Conservation (phyloP, 345 rosid genomes). For the Jatropha curcas region DNA sequence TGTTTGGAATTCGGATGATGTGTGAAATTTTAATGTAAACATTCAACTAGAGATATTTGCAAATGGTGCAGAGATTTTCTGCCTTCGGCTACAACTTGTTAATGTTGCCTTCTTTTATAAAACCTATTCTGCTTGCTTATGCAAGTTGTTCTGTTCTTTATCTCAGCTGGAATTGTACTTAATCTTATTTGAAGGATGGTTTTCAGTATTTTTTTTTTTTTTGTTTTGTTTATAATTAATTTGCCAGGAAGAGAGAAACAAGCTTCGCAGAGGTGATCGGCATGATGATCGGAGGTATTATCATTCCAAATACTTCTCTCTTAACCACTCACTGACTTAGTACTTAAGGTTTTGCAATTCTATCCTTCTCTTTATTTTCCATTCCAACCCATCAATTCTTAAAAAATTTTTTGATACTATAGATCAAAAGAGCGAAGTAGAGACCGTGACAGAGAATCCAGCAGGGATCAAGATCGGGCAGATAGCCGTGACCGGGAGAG, state of each 20-base stretch:
- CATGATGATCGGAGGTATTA: conserved; percentile 52
- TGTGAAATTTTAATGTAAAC: neutral
- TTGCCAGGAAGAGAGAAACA: conserved; percentile 84
- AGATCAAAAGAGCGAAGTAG: conserved; percentile 82
- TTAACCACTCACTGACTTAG: neutral
- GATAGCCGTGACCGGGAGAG: conserved; percentile 75
- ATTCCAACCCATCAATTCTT: neutral
- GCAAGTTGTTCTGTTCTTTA: neutral
- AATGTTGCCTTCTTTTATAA: neutral
- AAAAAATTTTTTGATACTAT: neutral
- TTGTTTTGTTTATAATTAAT: conserved; percentile 25
- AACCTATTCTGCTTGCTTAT: neutral
- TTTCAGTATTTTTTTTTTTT: conserved; percentile 34
- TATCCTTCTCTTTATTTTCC: neutral
- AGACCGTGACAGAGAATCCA: conserved; percentile 56
- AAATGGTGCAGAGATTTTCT: neutral
- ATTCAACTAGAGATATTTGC: neutral
- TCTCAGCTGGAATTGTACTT: conserved; percentile 15
- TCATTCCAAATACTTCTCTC: neutral
- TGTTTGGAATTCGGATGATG: neutral
- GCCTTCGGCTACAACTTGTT: neutral
- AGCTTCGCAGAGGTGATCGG: conserved; percentile 61
- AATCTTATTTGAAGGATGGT: conserved; percentile 12
- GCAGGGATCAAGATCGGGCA: conserved; percentile 64
- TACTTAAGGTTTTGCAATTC: neutral